Evolutionary conservation across 345 rosid genomes (phyloP).

Genomic region (Laguncularia racemosa): DNA sequence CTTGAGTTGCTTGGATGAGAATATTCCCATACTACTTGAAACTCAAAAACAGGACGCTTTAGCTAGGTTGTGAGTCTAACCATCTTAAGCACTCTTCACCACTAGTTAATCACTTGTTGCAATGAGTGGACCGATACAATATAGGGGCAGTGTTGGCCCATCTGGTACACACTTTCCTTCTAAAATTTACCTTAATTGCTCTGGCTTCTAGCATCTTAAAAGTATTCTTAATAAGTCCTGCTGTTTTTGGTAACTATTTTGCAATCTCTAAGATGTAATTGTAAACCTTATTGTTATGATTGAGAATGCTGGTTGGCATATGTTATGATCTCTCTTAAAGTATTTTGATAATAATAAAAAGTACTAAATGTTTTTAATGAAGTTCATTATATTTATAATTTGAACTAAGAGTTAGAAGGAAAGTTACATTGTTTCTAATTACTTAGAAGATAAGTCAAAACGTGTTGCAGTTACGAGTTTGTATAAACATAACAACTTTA

Average conservation of each 20-base stretch:
- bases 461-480: no score
- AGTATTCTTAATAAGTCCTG: slow-evolving; percentile 24
- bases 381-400: no score
- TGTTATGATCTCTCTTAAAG: no score
- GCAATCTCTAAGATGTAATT: slow-evolving; percentile 6
- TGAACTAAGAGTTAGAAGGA: no score
- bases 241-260: not conserved
- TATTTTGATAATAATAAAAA: no score
- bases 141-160: slow-evolving; percentile 12
- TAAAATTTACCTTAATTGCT: slow-evolving; percentile 7
- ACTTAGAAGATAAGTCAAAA: no score
- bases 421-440: no score
- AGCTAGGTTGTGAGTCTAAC: slow-evolving; percentile 34
- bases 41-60: slow-evolving; percentile 30
- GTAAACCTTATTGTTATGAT: slow-evolving; percentile 14
- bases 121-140: slow-evolving; percentile 29
- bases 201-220: slow-evolving; percentile 17
- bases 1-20: slow-evolving; percentile 22
- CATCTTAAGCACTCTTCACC: slow-evolving; percentile 17
- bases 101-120: not conserved
- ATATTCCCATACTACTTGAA: slow-evolving; percentile 40
- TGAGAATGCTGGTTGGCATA: slow-evolving; percentile 11
- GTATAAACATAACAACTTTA: no score
- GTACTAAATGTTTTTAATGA: no score
- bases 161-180: slow-evolving; percentile 21